Evolutionary conservation across 768 basidiomycete genomes (phyloP).

Genomic region (Lentinula sp.): DNA sequence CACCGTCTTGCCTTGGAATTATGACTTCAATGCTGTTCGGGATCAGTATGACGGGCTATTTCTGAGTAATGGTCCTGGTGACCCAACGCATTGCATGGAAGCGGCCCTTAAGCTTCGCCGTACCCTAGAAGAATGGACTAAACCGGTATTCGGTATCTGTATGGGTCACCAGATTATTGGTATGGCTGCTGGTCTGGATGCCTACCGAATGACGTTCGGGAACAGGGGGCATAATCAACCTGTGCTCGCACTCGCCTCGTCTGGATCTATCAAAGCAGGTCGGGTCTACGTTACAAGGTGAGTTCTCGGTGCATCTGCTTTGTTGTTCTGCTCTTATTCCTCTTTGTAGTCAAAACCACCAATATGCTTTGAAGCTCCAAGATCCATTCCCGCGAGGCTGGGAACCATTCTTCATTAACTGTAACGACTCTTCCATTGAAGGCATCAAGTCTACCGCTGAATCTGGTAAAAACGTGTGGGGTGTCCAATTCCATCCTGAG

Average conservation of each 20-base stretch:
- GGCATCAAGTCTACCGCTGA: constrained; percentile 93
- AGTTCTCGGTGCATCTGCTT: constrained; percentile 11
- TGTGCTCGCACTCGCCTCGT: constrained; percentile 89
- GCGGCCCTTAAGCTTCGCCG: constrained; percentile 75
- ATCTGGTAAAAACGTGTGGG: constrained; percentile 91
- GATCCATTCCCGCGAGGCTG: constrained; percentile 96
- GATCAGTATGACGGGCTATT: constrained; percentile 94
- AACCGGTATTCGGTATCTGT: constrained; percentile 96
- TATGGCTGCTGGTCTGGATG: constrained; percentile 93
- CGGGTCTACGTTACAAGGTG: constrained; percentile 95
- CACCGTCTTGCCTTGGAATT: constrained; percentile 97
- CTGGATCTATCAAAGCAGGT: constrained; percentile 91
- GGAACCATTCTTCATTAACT: constrained; percentile 99
- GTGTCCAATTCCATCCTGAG: constrained; percentile 99
- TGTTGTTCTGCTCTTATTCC: not conserved
- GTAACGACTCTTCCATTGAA: constrained; percentile 97
- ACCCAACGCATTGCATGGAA: constrained; percentile 84
- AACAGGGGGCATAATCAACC: constrained; percentile 99
- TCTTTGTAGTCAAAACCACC: constrained; percentile 80
- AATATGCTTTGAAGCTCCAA: constrained; percentile 90
- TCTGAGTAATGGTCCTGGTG: constrained; percentile 95
- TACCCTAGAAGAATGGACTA: constrained; percentile 85
- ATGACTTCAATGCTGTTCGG: constrained; percentile 87
- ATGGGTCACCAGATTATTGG: constrained; percentile 99
- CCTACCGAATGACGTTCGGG: constrained; percentile 99